Percentiles rank a stretch among this genome's conserved stretches.
phyloP scores from a whole-genome alignment of 495 filamentous ascomycete species.

The Talaromyces ruber region DNA sequence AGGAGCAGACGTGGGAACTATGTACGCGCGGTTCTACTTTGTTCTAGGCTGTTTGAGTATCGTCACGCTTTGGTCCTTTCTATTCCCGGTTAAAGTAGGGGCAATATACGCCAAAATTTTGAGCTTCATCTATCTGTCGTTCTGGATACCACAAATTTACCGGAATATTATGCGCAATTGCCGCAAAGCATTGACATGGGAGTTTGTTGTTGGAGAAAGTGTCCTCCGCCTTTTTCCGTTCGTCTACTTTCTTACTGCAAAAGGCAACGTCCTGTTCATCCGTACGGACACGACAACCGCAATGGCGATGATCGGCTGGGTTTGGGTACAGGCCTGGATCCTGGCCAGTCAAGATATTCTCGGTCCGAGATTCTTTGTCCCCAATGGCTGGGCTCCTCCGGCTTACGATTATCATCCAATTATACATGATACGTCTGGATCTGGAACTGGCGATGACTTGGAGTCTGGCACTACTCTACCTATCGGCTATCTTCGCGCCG shows the following conservation, averaged over 20 bases:
- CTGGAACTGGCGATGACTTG: slow-evolving; percentile 47
- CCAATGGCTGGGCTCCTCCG: slow-evolving; percentile 60
- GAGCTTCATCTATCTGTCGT: slow-evolving; percentile 68
- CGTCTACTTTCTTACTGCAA: slow-evolving; percentile 66
- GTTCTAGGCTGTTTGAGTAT: slow-evolving; percentile 62
- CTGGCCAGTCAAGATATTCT: slow-evolving; percentile 72
- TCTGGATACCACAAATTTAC: slow-evolving; percentile 87
- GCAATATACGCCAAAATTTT: slow-evolving; percentile 61
- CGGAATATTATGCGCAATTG: slow-evolving; percentile 88
- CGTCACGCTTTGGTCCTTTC: slow-evolving; percentile 62
- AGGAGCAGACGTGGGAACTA: slow-evolving; percentile 55
- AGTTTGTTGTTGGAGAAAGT: slow-evolving; percentile 80
- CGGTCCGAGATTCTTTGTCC: slow-evolving; percentile 75
- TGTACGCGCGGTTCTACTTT: slow-evolving; percentile 74
- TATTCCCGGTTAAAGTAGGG: slow-evolving; percentile 65
- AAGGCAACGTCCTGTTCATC: slow-evolving; percentile 73
- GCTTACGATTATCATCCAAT: slow-evolving; percentile 96
- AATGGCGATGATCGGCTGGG: slow-evolving; percentile 60
- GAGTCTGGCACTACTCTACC: slow-evolving; percentile 63
- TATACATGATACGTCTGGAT: slow-evolving; percentile 50
- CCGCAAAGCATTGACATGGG: slow-evolving; percentile 77
- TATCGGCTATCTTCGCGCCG: slow-evolving; percentile 51
- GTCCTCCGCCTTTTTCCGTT: slow-evolving; percentile 68
- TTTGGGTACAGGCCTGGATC: slow-evolving; percentile 84
- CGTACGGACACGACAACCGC: slow-evolving; percentile 58